These are phyloP conservation scores for Jimgerdemannia flammicorona DNA, from an alignment of 192 early-diverging fungal species.

Conservation along the genomic window DNA sequence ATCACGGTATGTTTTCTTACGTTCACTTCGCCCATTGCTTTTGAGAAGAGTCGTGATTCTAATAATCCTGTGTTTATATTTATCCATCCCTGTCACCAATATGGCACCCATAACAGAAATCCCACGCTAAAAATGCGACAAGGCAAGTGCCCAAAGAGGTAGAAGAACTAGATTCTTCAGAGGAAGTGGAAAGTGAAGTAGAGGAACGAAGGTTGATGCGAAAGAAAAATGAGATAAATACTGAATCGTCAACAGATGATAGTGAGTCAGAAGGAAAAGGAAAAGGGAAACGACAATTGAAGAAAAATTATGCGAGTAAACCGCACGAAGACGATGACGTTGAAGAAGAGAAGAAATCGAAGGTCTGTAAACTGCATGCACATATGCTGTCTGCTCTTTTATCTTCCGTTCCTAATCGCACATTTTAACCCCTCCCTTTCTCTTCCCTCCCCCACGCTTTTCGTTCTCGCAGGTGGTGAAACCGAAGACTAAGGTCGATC, in stretches of 20 bases:
- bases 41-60: neutral
- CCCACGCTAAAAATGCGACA: slow-evolving; percentile 66
- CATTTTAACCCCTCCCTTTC: neutral
- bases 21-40: neutral
- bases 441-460: neutral
- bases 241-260: slow-evolving; percentile 25
- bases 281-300: too few species aligned
- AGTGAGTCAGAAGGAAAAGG: neutral
- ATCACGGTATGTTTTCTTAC: slow-evolving; percentile 42
- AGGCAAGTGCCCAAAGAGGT: slow-evolving; percentile 44
- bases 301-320: neutral
- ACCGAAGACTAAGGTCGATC: slow-evolving; percentile 80
- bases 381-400: too few species aligned
- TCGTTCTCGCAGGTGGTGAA: slow-evolving; percentile 19
- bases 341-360: slow-evolving; percentile 32
- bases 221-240: slow-evolving; percentile 26
- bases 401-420: too few species aligned
- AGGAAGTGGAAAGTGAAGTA: slow-evolving; percentile 30
- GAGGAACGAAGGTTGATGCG: slow-evolving; percentile 17
- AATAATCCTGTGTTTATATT: neutral
- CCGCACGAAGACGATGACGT: slow-evolving; percentile 28
- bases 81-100: neutral
- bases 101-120: slow-evolving; percentile 29
- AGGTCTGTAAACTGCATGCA: neutral
- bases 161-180: slow-evolving; percentile 27